Evolutionary conservation across 306 rosid genomes (phyloP), one percentile per base, ranked within the genome.

Genomic region (Quercus berberidifolia): DNA sequence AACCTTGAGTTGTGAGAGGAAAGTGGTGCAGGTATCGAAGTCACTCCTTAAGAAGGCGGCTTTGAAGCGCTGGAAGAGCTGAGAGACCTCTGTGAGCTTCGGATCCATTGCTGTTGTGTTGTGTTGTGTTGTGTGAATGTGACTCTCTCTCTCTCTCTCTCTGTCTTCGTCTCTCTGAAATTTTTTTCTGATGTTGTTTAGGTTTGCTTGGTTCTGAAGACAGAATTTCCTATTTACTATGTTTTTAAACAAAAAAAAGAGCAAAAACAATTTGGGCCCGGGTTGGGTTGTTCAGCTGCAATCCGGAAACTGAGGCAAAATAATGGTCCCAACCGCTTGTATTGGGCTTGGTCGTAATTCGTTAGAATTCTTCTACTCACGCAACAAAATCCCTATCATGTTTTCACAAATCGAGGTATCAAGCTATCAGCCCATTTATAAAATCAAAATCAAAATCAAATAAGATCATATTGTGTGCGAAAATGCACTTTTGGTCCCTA

Each of bases 1-100:
- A 71, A 94, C 99, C 97, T 94, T 94, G 20, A 94, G 93, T 79
- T 92, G 90, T 6, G 93, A 90, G 51, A 94, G 95, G 49, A 90
- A 86, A 54, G 75, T 74, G 71, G 73, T 33, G 60, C 83, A 83
- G 35, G 87, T 76, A 51, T 87, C 84, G 60, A 41, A 90, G 80
- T 92, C 99, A 17, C 83, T 87, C 67, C 99, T 82, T 11, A 77
- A 35, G 77, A 83, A 78, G 1, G 95, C 93, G 1, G 99, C 92
- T 76, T 94, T 94, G 67, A 92, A 91, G 69, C 97, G 97, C 83
- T 87, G 97, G 62, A 92, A 90, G 69, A 76, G 84, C 87, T 92
- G 97, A 4, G 91, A 83, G 28, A 90, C 91, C 78, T 92, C 97
- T 3, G 90, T 87, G 0, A 92, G 71, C 88, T 91, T 92, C 35